Percentiles rank a stretch among this genome's conserved stretches.
Evolutionary conservation across 2,329 filamentous ascomycete genomes (phyloP).

Genomic region (Fusarium floridanum): DNA sequence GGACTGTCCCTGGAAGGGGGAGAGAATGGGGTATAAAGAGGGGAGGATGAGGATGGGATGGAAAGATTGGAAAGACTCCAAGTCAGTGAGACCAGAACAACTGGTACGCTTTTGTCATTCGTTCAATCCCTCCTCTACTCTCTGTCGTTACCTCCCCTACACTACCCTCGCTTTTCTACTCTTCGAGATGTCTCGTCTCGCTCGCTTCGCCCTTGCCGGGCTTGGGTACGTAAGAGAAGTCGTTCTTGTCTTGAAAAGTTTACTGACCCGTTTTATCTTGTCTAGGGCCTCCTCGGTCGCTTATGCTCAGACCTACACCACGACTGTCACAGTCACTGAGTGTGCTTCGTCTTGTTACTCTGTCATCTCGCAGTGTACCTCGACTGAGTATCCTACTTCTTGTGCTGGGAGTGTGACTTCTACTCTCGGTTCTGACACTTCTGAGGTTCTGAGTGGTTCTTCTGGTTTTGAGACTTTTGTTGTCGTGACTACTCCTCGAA

Average conservation of each 20-base stretch:
- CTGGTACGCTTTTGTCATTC: slow-evolving; percentile 40
- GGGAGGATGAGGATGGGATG: slow-evolving; percentile 21
- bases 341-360: slow-evolving; percentile 47
- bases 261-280: slow-evolving; percentile 20
- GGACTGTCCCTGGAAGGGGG: slow-evolving; percentile 17
- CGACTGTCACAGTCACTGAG: slow-evolving; percentile 50
- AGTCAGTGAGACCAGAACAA: slow-evolving; percentile 35
- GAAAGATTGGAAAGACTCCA: slow-evolving; percentile 8
- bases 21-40: slow-evolving; percentile 46
- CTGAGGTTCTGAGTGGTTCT: slow-evolving; percentile 16
- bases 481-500: slow-evolving; percentile 4
- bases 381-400: slow-evolving; percentile 26
- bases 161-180: slow-evolving; percentile 20
- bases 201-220: slow-evolving; percentile 46
- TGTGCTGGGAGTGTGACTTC: slow-evolving; percentile 3
- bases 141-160: slow-evolving; percentile 1
- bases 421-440: slow-evolving; percentile 8
- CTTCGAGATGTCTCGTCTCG: slow-evolving; percentile 37
- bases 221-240: slow-evolving; percentile 41
- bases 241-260: background rate
- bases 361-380: slow-evolving; percentile 37
- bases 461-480: slow-evolving; percentile 8
- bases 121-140: slow-evolving; percentile 21
- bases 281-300: slow-evolving; percentile 43
- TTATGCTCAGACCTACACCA: slow-evolving; percentile 43